A percentile compares a stretch with the other conserved stretches of the same genome.
These are phyloP conservation scores for Alternaria hordeiaustralica DNA, from an alignment of 2,329 filamentous ascomycete species.

Conservation along the genomic window DNA sequence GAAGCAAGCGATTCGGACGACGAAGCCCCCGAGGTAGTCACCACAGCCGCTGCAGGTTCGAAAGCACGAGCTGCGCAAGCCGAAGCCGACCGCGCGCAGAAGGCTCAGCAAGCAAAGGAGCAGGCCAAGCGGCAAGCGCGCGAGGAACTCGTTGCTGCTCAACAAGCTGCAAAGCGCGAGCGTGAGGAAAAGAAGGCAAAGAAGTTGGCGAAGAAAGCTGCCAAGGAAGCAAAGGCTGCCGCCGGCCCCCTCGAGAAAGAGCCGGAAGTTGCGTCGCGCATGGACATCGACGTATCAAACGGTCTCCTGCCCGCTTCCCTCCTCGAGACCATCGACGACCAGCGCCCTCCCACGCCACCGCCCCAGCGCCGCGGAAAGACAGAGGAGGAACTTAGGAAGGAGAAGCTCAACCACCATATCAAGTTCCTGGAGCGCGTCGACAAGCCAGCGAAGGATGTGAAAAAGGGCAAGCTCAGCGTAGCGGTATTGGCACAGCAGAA, in stretches of 20 bases:
- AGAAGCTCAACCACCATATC: slow-evolving; percentile 56
- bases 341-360: slow-evolving; percentile 55
- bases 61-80: slow-evolving; percentile 37
- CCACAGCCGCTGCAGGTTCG: slow-evolving; percentile 37
- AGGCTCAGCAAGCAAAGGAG: slow-evolving; percentile 38
- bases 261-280: not conserved
- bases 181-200: slow-evolving; percentile 40
- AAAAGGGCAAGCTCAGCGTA: slow-evolving; percentile 57
- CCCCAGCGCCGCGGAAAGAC: slow-evolving; percentile 27
- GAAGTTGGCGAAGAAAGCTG: slow-evolving; percentile 29
- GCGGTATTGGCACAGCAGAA: slow-evolving; percentile 56
- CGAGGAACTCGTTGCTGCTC: slow-evolving; percentile 39
- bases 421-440: slow-evolving; percentile 58
- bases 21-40: slow-evolving; percentile 49
- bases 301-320: slow-evolving; percentile 60
- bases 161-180: slow-evolving; percentile 43
- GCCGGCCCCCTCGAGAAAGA: slow-evolving; percentile 13
- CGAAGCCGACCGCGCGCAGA: slow-evolving; percentile 38
- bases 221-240: slow-evolving; percentile 18
- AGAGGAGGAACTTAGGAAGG: slow-evolving; percentile 45
- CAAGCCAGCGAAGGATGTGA: slow-evolving; percentile 59
- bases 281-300: slow-evolving; percentile 50
- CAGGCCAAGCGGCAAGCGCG: slow-evolving; percentile 37
- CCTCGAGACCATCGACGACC: slow-evolving; percentile 54
- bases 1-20: slow-evolving; percentile 45